Evolutionary conservation across 345 rosid species (phyloP), one percentile per base, ranked within the genome.

Genomic region (Punica granatum): DNA sequence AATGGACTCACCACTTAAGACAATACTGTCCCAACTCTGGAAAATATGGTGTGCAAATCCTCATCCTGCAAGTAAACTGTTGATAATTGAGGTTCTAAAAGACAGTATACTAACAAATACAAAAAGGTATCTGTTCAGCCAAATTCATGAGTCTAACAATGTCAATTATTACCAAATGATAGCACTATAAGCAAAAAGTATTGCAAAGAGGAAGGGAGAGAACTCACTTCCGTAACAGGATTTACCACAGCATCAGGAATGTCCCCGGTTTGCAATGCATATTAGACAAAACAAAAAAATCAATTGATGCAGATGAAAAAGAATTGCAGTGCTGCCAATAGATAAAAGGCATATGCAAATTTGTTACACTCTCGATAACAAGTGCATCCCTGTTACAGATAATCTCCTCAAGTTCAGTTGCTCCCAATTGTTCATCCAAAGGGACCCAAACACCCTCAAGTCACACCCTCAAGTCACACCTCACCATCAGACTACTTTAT

Each of bases 391-490:
- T 94, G 35, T 69, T 78, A 26, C 89, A 86, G 61, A 94, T 74
- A 79, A 84, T 75, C 81, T 89, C 93, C 76, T 91, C 96, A 64
- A 94, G 83, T 65, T 94, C 93, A 5, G 73, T 73, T 18, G 76
- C 36, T 66, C 82, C 86, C 66, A 94, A 74, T 78, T 86, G 79
- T 73, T 94, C 98, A 74, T 94, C 99, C 84, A 94, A 69, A 21
- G 99, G 98, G 67, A 91, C 90, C 99, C 99, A 94, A 77, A 86
- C 99, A 82, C 88, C 98, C 80, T 94, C 99, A 76, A n/a, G n/a
- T n/a, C n/a, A n/a, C n/a, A n/a, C n/a, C n/a, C n/a, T n/a, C n/a
- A n/a, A 94, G 96, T 59, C 96, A 86, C 35, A 89, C 98, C 35
- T 88, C 86, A 77, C 83, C 84, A 18, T 85, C 85, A 73, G 81